phyloP scores from a whole-genome alignment of 2,329 filamentous ascomycete genomes.

The Ascocoryne sarcoides region DNA sequence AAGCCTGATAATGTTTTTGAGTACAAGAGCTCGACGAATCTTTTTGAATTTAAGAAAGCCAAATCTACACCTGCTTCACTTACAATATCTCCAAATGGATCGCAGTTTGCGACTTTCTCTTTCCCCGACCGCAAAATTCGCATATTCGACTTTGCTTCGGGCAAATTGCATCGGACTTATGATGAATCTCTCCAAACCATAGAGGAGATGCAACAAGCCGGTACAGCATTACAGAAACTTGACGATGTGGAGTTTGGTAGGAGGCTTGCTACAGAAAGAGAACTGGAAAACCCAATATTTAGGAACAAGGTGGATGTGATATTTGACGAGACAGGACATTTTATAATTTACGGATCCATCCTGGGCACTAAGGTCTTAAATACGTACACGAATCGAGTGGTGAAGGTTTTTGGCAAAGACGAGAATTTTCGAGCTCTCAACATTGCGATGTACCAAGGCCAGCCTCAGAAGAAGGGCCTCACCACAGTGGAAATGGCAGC shows the following conservation, averaged over 20 bases:
- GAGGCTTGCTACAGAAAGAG: conserved; percentile 74
- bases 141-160: conserved; percentile 84
- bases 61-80: conserved; percentile 78
- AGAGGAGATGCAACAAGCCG: conserved; percentile 93
- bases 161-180: conserved; percentile 83
- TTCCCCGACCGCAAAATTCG: conserved; percentile 90
- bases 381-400: conserved; percentile 84
- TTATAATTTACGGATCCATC: conserved; percentile 89
- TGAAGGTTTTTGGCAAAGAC: conserved; percentile 83
- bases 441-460: conserved; percentile 84
- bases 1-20: conserved; percentile 89
- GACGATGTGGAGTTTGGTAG: conserved; percentile 91
- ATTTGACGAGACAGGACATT: conserved; percentile 94
- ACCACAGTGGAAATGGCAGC: conserved; percentile 97
- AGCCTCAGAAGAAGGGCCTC: conserved; percentile 86
- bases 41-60: conserved; percentile 96
- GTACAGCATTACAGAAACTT: conserved; percentile 68
- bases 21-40: conserved; percentile 85
- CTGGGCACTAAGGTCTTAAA: conserved; percentile 92
- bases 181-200: conserved; percentile 87
- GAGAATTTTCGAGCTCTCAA: conserved; percentile 80
- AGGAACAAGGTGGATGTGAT: conserved; percentile 72
- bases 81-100: conserved; percentile 76
- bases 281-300: conserved; percentile 63
- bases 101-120: conserved; percentile 81